Base-by-base conservation (phyloP, 116 monocot species). In the Papilionanthe hybrid region DNA sequence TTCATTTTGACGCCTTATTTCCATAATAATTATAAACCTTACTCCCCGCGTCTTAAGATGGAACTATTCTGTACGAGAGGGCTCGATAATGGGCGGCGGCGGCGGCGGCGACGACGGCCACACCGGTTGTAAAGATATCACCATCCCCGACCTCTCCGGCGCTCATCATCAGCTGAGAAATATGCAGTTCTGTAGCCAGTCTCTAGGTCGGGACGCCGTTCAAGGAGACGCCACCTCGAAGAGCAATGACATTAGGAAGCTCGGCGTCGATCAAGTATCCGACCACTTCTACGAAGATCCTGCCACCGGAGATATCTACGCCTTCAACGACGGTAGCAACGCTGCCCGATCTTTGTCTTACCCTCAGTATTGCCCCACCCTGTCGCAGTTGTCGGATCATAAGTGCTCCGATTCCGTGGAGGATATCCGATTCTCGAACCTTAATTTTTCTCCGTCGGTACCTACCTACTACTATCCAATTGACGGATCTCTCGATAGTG, bases 161-260 rank as follows among this genome's bases (percentile, higher is more conserved):
- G 42, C 12, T 55, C 17, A 37, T 30, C 43, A 50, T 5, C 78
- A 9, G 44, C 69, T 0, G 43, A 75, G 84, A 17, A 83, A 77
- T 68, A 81, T 68, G 11, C 81, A 79, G 4, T 84, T 86, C 29
- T 86, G 82, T 81, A 86, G 86, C 75, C 90, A 88, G 60, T 83
- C 87, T 22, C 86, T 84, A 9, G 45, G 41, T 20, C 29, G 72
- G 15, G 79, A 87, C 81, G 81, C 60, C 18, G 53, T 63, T 63
- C 23, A 53, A 29, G 22, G 22, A 15, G 11, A 9, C 47, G 22
- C 9, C 47, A 23, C 71, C 7, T 57, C 72, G 65, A 58, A 65
- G 25, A 27, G 68, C 75, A 30, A 23, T 49, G 42, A 57, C 12
- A 58, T 60, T 74, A 58, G 86, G 66, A 86, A 86, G 76, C 86